Base-by-base conservation (phyloP, 2,329 filamentous ascomycete genomes). In the Hypoxylon sp. region DNA sequence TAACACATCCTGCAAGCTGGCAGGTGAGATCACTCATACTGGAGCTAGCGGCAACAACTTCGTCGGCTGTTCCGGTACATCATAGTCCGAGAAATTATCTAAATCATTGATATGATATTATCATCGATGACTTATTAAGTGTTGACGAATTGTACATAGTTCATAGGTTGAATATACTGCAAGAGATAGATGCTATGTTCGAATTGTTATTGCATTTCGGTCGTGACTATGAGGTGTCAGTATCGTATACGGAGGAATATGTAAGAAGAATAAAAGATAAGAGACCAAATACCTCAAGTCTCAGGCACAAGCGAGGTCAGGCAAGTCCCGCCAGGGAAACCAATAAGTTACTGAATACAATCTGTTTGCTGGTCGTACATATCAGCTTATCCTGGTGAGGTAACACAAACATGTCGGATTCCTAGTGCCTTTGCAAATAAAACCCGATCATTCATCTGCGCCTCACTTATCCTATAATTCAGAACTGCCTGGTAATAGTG, bases 21-120 rank as follows among this genome's bases (percentile, higher is more conserved):
- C 89, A 13, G 90, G 89, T 38, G 81, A 86, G 28, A 91, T 93
- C 68, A 93, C 91, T 0, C 91, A 93, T 75, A 91, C 88, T 21
- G 90, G 90, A 28, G 90, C 90, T 17, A 87, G 84, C 55, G 89
- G 89, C 6, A 89, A 92, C 77, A 82, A 86, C 79, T 93, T 93
- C 79, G 88, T 92, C 61, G 85, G 82, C n/a, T 92, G 90, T 78
- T 74, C 74, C 25, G 77, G 77, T 7, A 78, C 76, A 11, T 71
- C 67, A 46, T 75, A 71, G 56, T 11, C 14, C 23, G 14, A 11
- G 45, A 28, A 19, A 14, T 11, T 23, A 23, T 25, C 41, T 41
- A 28, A 13, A 9, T 32, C 7, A n/a, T 48, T 14, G 50, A 19
- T 41, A 50, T 30, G 28, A 30, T 14, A 36, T 30, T 28, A 2